These are phyloP conservation scores for Triangularia verruculosa DNA, from an alignment of 2,329 filamentous ascomycete species.

Conservation along the genomic window DNA sequence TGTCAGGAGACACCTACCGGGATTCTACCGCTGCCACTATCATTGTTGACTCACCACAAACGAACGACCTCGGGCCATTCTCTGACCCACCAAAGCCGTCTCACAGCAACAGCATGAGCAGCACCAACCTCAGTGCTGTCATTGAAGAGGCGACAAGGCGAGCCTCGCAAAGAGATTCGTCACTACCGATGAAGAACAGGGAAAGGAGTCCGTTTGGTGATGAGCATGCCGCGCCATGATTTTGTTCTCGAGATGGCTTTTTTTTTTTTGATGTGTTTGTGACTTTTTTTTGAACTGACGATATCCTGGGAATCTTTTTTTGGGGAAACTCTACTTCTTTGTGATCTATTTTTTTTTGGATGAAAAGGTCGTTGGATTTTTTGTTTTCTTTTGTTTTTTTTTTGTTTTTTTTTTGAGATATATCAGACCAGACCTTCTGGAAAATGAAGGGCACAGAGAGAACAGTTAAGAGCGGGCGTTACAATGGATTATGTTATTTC, in stretches of 20 bases:
- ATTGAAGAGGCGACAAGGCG: conserved; percentile 51
- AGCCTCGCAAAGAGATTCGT: conserved; percentile 37
- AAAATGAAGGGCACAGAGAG: background rate
- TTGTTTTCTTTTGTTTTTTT: conserved; percentile 5
- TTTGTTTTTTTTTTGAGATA: conserved; percentile 5
- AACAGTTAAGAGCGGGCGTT: background rate
- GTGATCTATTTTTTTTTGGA: conserved; percentile 4
- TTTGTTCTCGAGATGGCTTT: background rate
- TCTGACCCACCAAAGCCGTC: conserved; percentile 48
- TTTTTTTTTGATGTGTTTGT: background rate
- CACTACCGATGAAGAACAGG: conserved; percentile 31
- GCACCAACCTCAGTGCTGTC: conserved; percentile 51
- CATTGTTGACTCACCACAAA: conserved; percentile 47
- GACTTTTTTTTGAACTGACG: background rate
- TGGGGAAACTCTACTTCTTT: background rate
- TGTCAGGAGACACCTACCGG: conserved; percentile 28
- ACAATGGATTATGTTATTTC: background rate
- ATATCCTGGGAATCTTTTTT: background rate
- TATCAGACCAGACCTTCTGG: background rate
- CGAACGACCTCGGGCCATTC: conserved; percentile 56
- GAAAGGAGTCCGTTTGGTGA: conserved; percentile 55
- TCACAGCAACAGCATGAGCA: conserved; percentile 39
- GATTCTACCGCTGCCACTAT: conserved; percentile 48
- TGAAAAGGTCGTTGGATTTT: background rate
- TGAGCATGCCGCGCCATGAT: conserved; percentile 48